Conservation (phyloP, 108 stramenopile species). For the Pseudonitzschia pungens region DNA sequence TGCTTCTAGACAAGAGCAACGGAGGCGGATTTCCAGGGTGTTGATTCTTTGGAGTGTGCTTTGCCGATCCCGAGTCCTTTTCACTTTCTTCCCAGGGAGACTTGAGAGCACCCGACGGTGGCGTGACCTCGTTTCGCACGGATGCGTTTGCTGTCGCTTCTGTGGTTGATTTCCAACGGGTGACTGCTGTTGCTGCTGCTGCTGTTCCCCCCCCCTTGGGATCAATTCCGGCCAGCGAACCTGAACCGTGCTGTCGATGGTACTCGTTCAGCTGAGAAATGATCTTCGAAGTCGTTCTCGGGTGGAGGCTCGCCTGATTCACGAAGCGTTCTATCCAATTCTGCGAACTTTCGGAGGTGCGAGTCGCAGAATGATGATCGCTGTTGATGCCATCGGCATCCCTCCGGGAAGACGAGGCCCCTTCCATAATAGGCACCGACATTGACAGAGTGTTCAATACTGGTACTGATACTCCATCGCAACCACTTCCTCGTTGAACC, state of each 20-base stretch:
- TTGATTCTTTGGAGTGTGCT: neutral
- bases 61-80: neutral
- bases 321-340: constrained; percentile 5
- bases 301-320: neutral
- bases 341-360: neutral
- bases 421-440: neutral
- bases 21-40: neutral
- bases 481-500: constrained; percentile 4
- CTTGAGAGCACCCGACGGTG: constrained; percentile 6
- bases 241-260: neutral
- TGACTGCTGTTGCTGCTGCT: neutral
- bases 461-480: neutral
- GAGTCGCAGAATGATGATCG: neutral
- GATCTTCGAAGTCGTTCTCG: neutral
- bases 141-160: neutral
- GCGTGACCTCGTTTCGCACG: constrained; percentile 15
- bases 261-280: constrained; percentile 3
- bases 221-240: neutral
- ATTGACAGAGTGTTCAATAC: neutral
- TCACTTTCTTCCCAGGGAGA: neutral
- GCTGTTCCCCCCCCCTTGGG: neutral
- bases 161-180: neutral
- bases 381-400: neutral
- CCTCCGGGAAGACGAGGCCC: neutral
- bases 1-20: neutral